Evolutionary conservation across 441 rosid genomes (phyloP).

Genomic region (Syzygium syzygioides): DNA sequence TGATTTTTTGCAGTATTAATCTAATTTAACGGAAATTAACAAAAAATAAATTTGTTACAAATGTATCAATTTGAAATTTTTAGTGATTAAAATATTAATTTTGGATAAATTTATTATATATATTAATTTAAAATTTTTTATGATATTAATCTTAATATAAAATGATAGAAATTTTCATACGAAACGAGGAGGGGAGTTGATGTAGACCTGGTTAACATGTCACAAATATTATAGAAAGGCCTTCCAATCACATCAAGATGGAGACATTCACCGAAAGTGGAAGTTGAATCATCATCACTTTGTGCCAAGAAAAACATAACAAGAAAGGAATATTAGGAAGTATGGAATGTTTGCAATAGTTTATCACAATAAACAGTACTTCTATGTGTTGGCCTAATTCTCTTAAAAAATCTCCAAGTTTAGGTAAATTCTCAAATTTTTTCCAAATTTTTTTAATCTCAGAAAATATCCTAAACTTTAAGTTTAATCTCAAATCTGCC

Average conservation of each 20-base stretch:
- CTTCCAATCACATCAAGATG: background rate
- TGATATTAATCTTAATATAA: background rate
- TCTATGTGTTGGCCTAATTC: background rate
- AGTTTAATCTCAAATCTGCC: too few relatives aligned
- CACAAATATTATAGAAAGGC: background rate
- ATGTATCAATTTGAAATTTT: too few relatives aligned
- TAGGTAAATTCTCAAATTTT: background rate
- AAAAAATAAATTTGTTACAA: too few relatives aligned
- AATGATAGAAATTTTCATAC: background rate
- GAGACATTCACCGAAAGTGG: background rate
- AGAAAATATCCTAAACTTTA: too few relatives aligned
- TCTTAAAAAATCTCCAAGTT: too few relatives aligned
- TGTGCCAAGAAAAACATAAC: background rate
- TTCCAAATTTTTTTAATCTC: background rate
- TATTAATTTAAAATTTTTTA: too few relatives aligned
- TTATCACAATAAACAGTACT: background rate
- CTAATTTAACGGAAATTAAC: too few relatives aligned
- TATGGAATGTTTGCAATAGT: background rate
- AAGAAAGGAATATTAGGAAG: background rate
- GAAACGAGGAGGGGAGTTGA: background rate
- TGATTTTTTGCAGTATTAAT: too few relatives aligned
- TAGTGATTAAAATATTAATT: too few relatives aligned
- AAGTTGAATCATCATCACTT: background rate
- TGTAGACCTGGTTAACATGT: background rate
- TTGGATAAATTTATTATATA: too few relatives aligned